phyloP scores from a whole-genome alignment of 2,329 filamentous ascomycete species.

The Claviceps paspali region DNA sequence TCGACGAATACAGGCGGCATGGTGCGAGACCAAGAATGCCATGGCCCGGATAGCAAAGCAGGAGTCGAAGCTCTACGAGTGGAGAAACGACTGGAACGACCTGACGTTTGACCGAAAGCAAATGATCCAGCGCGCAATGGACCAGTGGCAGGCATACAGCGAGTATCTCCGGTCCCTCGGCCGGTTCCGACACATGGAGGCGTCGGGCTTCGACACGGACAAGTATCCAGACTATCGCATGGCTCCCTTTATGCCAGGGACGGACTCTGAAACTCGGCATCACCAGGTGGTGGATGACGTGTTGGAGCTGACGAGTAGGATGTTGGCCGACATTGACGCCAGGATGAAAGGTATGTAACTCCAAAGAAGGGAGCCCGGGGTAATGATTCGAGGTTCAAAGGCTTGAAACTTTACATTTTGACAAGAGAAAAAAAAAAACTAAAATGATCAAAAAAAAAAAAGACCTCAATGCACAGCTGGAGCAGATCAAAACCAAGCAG shows the following conservation, averaged over 20 bases:
- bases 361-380: too few relatives aligned
- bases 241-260: constrained; percentile 21
- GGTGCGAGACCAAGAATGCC: constrained; percentile 17
- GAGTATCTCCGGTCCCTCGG: constrained; percentile 22
- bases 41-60: constrained; percentile 12
- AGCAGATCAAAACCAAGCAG: constrained; percentile 19
- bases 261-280: constrained; percentile 16
- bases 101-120: constrained; percentile 15
- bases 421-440: too few relatives aligned
- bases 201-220: constrained; percentile 22
- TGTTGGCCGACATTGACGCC: constrained; percentile 19
- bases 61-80: constrained; percentile 14
- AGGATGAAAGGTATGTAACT: constrained; percentile 20
- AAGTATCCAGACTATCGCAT: constrained; percentile 23
- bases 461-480: constrained; percentile 18
- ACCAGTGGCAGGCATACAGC: constrained; percentile 18
- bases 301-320: constrained; percentile 16
- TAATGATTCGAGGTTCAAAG: too few relatives aligned
- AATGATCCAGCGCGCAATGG: constrained; percentile 15
- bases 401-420: too few relatives aligned
- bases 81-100: constrained; percentile 14
- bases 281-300: constrained; percentile 18
- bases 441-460: not conserved
- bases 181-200: constrained; percentile 21
- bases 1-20: constrained; percentile 25